Percentiles rank a stretch among this genome's conserved stretches.
Conservation (phyloP, 176 grass and related monocot genomes). For the Bromus sterilis region DNA sequence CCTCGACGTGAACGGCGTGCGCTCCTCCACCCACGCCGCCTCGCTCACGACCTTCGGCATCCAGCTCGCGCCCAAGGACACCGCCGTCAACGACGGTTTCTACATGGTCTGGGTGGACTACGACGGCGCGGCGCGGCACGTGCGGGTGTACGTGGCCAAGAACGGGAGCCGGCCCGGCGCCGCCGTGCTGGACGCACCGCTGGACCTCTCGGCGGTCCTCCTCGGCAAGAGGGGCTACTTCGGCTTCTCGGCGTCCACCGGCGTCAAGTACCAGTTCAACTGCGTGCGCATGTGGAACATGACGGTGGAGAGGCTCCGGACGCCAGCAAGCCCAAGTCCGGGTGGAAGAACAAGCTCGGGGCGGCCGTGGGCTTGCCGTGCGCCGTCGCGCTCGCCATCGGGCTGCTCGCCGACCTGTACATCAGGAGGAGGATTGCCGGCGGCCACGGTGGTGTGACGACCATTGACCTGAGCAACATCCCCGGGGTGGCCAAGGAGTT, state of each 20-base stretch:
- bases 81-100: not conserved
- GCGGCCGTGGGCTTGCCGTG: constrained; percentile 29
- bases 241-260: constrained; percentile 82
- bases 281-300: constrained; percentile 73
- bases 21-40: not conserved
- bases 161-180: not conserved
- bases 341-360: constrained; percentile 37
- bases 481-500: constrained; percentile 75
- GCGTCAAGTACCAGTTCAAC: constrained; percentile 59
- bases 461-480: constrained; percentile 42
- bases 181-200: constrained; percentile 35
- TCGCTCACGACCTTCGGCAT: constrained; percentile 34
- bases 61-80: constrained; percentile 31
- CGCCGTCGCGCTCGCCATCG: constrained; percentile 6
- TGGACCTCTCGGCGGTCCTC: constrained; percentile 44
- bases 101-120: constrained; percentile 72
- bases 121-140: constrained; percentile 34
- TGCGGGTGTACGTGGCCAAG: constrained; percentile 40
- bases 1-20: constrained; percentile 66
- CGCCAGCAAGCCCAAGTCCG: not conserved
- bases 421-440: constrained; percentile 23
- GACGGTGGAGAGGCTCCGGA: constrained; percentile 45
- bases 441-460: not conserved
- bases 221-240: constrained; percentile 25
- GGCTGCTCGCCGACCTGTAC: constrained; percentile 28